Evolutionary conservation across 2,329 filamentous ascomycete species (phyloP).

Genomic region (Penicillium sp.): DNA sequence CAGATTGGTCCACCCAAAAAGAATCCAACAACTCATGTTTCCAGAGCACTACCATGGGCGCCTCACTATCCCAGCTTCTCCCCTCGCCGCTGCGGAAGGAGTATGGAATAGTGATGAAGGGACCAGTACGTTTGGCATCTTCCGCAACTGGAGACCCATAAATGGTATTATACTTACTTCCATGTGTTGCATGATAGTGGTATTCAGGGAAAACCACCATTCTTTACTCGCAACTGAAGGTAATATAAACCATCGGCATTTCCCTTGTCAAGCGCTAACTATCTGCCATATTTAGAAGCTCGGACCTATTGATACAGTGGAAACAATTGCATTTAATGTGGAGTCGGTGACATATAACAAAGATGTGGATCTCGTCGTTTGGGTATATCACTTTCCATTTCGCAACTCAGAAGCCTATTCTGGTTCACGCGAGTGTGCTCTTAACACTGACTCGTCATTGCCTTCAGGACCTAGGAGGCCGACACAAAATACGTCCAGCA

Average conservation of each 20-base stretch:
- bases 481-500: constrained; percentile 90
- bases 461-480: constrained; percentile 74
- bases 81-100: constrained; percentile 86
- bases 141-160: neutral
- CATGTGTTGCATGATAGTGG: constrained; percentile 52
- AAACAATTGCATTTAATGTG: constrained; percentile 95
- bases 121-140: constrained; percentile 58
- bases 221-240: constrained; percentile 78
- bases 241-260: constrained; percentile 35
- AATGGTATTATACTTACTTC: constrained; percentile 1
- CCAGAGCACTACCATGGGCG: constrained; percentile 40
- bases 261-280: constrained; percentile 2
- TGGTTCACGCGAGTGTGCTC: neutral
- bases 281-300: constrained; percentile 4
- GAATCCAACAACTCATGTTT: neutral
- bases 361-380: constrained; percentile 95
- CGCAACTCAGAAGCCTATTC: constrained; percentile 2
- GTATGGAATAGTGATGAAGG: constrained; percentile 84
- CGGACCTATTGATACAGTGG: constrained; percentile 94
- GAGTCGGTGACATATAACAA: constrained; percentile 86
- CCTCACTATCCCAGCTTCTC: constrained; percentile 49
- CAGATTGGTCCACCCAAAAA: too few relatives aligned
- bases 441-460: constrained; percentile 4
- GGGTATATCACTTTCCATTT: constrained; percentile 53
- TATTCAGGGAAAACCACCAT: constrained; percentile 92